Conservation (phyloP, 2,329 filamentous ascomycete genomes). For the Triangularia verruculosa region DNA sequence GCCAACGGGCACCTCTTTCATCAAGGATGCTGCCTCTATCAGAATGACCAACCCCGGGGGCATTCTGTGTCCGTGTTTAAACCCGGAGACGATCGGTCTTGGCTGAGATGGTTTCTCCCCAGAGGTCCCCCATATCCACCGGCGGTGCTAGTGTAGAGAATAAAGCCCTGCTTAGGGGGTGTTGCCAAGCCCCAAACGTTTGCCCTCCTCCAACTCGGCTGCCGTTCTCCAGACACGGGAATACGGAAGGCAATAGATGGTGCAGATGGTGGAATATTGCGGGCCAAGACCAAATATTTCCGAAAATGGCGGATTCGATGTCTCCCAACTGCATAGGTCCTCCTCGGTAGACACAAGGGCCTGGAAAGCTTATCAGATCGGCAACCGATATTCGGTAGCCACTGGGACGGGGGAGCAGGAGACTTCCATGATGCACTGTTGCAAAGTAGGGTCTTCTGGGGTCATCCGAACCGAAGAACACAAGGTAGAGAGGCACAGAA, state of each 20-base stretch:
- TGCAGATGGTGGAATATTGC: neutral
- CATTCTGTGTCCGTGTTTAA: neutral
- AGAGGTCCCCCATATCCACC: neutral
- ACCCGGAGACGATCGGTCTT: conserved; percentile 8
- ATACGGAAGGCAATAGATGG: neutral
- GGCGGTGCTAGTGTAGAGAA: neutral
- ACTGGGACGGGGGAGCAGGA: neutral
- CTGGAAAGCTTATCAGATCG: neutral
- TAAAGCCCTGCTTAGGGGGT: neutral
- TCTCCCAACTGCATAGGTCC: neutral
- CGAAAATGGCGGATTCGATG: neutral
- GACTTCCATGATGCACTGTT: neutral
- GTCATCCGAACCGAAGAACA: neutral
- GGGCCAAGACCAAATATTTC: neutral
- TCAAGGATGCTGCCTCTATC: neutral
- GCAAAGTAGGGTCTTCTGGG: neutral
- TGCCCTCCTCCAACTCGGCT: neutral
- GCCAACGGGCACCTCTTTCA: neutral
- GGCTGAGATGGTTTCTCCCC: neutral
- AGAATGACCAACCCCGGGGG: neutral
- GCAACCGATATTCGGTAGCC: no score
- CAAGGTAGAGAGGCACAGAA: neutral
- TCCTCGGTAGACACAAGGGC: neutral
- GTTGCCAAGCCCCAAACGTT: neutral
- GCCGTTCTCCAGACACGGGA: neutral